Evolutionary conservation across 345 rosid genomes (phyloP).

Genomic region (Aquilaria yunnanensis): DNA sequence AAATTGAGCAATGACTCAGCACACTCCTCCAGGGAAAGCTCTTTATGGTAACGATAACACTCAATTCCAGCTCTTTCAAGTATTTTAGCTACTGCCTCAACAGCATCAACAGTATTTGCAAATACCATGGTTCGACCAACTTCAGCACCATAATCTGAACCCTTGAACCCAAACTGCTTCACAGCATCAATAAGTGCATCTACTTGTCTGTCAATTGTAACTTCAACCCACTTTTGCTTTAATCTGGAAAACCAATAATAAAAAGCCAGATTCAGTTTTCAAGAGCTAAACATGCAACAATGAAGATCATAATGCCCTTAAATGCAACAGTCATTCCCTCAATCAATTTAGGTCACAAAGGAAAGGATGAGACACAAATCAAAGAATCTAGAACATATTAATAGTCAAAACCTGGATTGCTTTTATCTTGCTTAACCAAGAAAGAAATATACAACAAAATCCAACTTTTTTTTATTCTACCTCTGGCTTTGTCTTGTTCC

Average conservation of each 20-base stretch:
- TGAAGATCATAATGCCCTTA: too few relatives aligned
- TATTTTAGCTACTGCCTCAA: slow-evolving; percentile 75
- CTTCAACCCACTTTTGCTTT: slow-evolving; percentile 83
- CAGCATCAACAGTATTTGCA: slow-evolving; percentile 90
- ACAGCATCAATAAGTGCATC: slow-evolving; percentile 83
- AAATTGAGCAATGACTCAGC: slow-evolving; percentile 55
- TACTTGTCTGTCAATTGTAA: slow-evolving; percentile 70
- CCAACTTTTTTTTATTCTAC: too few relatives aligned
- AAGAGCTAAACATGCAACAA: too few relatives aligned
- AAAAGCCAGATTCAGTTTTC: too few relatives aligned
- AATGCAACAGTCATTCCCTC: too few relatives aligned
- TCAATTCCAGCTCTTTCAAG: slow-evolving; percentile 68
- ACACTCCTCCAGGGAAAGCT: slow-evolving; percentile 72
- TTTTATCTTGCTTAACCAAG: too few relatives aligned
- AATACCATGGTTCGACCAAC: slow-evolving; percentile 82
- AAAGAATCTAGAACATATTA: too few relatives aligned
- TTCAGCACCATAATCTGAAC: slow-evolving; percentile 18
- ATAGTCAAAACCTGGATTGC: too few relatives aligned
- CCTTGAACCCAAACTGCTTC: slow-evolving; percentile 27
- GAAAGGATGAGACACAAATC: too few relatives aligned
- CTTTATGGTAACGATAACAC: slow-evolving; percentile 82
- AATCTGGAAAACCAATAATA: slow-evolving; percentile 39
- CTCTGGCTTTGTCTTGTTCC: too few relatives aligned
- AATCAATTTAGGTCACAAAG: too few relatives aligned
- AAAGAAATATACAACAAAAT: too few relatives aligned